phyloP scores from a whole-genome alignment of 2,329 filamentous ascomycete species.

The Colletotrichum sp. region DNA sequence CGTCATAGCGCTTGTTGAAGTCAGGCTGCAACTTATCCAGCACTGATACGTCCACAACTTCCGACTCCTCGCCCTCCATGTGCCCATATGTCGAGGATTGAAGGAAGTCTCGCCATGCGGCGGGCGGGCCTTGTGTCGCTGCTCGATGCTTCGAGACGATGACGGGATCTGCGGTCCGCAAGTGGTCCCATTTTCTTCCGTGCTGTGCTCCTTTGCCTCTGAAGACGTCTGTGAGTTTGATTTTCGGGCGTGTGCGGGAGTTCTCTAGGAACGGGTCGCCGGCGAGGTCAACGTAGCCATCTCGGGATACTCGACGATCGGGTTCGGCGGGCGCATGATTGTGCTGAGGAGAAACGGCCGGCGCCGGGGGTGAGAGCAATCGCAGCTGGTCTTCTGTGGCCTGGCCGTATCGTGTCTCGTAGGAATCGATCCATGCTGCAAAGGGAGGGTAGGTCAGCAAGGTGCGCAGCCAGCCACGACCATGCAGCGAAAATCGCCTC shows the following conservation, averaged over 20 bases:
- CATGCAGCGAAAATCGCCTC: neutral
- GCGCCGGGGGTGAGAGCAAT: constrained; percentile 42
- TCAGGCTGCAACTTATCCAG: constrained; percentile 52
- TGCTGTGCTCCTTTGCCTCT: constrained; percentile 50
- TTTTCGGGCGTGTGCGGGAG: constrained; percentile 34
- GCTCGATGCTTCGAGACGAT: constrained; percentile 57
- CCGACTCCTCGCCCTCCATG: constrained; percentile 49
- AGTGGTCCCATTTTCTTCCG: constrained; percentile 64
- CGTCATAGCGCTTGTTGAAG: constrained; percentile 45
- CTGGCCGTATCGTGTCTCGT: constrained; percentile 45
- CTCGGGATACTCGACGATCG: constrained; percentile 49
- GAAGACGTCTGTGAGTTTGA: constrained; percentile 51
- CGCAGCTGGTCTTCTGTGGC: constrained; percentile 42
- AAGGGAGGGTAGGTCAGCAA: constrained; percentile 17
- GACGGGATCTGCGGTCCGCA: constrained; percentile 63
- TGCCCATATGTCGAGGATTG: constrained; percentile 58
- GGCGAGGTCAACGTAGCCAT: constrained; percentile 50
- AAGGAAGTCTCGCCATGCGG: constrained; percentile 59
- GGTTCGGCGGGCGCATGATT: constrained; percentile 45
- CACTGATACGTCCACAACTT: constrained; percentile 51
- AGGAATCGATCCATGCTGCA: constrained; percentile 56
- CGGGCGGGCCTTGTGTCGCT: constrained; percentile 42
- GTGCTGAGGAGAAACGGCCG: constrained; percentile 44
- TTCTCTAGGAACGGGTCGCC: constrained; percentile 41
- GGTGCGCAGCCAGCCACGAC: neutral